phyloP scores from a whole-genome alignment of 164 flowering plant species.

The Aristolochia contorta region DNA sequence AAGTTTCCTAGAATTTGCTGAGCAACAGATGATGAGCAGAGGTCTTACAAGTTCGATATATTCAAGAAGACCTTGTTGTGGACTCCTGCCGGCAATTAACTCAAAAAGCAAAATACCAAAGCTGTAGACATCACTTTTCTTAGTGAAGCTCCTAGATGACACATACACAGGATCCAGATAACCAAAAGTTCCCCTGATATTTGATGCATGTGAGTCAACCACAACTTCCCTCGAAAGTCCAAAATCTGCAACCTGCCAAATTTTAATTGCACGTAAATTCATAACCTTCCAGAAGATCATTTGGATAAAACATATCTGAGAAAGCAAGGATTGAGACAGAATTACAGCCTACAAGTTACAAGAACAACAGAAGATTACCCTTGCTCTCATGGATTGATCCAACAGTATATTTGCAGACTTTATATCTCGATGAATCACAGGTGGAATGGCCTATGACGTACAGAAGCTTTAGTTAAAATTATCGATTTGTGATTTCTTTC shows the following conservation, averaged over 20 bases:
- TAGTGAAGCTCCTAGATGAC: constrained; percentile 71
- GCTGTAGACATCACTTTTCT: constrained; percentile 93
- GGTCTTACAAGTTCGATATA: constrained; percentile 73
- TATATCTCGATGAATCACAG: constrained; percentile 88
- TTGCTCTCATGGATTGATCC: constrained; percentile 88
- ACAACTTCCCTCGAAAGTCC: constrained; percentile 95
- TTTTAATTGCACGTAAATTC: too few species aligned
- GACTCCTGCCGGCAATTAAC: constrained; percentile 80
- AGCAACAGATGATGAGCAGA: neutral
- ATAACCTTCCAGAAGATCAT: too few species aligned
- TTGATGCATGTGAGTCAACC: constrained; percentile 53
- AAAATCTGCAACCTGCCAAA: constrained; percentile 84
- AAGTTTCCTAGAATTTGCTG: too few species aligned
- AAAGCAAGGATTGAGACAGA: too few species aligned
- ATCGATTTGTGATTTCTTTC: neutral
- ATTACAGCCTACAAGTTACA: too few species aligned
- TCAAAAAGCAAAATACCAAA: constrained; percentile 88
- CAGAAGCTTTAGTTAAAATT: constrained; percentile 3
- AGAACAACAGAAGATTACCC: constrained; percentile 34
- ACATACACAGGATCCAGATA: constrained; percentile 96
- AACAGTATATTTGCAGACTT: constrained; percentile 90
- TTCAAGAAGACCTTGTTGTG: constrained; percentile 93
- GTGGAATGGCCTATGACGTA: constrained; percentile 75
- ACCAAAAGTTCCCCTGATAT: constrained; percentile 84
- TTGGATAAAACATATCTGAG: too few species aligned